Evolutionary conservation across 495 filamentous ascomycete genomes (phyloP).

Genomic region (Trypethelium eluteriae): DNA sequence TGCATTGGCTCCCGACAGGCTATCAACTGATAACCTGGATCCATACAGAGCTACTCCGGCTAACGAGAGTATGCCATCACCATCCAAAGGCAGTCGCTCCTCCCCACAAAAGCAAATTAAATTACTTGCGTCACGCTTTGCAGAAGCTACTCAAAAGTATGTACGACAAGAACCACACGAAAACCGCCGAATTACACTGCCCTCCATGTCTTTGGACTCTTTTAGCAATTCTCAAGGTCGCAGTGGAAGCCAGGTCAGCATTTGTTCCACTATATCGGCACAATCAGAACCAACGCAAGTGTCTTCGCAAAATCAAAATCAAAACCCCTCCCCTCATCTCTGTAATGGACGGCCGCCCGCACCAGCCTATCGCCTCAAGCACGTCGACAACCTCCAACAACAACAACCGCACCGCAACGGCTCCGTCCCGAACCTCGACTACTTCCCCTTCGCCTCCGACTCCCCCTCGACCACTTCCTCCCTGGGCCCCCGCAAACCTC

Average conservation of each 20-base stretch:
- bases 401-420: slow-evolving; percentile 24
- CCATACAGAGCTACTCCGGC: slow-evolving; percentile 15
- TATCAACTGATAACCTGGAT: slow-evolving; percentile 28
- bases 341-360: background rate
- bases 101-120: slow-evolving; percentile 35
- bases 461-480: slow-evolving; percentile 22
- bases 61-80: slow-evolving; percentile 10
- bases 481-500: too few species aligned
- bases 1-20: background rate
- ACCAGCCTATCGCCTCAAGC: background rate
- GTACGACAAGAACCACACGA: slow-evolving; percentile 16
- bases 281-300: slow-evolving; percentile 3
- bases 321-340: background rate
- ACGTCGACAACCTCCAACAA: background rate
- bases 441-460: slow-evolving; percentile 41
- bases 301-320: background rate
- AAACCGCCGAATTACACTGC: slow-evolving; percentile 23
- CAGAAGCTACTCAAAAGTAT: slow-evolving; percentile 28
- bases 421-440: slow-evolving; percentile 48
- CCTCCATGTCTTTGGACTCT: slow-evolving; percentile 22
- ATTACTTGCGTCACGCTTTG: slow-evolving; percentile 37
- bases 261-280: slow-evolving; percentile 25
- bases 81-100: background rate
- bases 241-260: slow-evolving; percentile 35
- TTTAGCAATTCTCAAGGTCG: background rate